Evolutionary conservation across 495 filamentous ascomycete species (phyloP), one percentile per base, ranked within the genome.

Genomic region (Penicillium parvum): DNA sequence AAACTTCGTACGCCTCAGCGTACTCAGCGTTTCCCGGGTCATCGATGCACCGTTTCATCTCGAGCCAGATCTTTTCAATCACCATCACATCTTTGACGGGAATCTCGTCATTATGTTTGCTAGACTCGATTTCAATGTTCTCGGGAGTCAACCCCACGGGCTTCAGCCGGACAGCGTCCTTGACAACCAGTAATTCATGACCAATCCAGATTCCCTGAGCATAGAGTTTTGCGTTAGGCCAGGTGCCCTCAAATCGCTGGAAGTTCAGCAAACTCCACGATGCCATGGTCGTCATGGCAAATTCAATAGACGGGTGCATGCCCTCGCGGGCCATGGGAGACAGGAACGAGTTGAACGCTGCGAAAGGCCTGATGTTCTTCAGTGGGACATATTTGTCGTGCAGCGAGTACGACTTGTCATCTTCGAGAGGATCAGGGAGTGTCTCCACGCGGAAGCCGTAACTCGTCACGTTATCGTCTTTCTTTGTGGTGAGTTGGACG

Each of bases 361-460:
- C 60, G 14, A 83, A 75, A 0, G 81, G 79, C 23, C 77, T 73
- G 27, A 79, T 72, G 35, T 66, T 68, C 20, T 74, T 66, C 14
- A 83, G 47, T 0, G 69, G 69, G 4, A 82, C 60, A 43, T 82
- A 82, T 50, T 63, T 70, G 49, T 74, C 72, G 17, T 74, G 74
- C 34, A 72, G 57, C 2, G 72, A 74, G 18, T 67, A 65, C 15
- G 65, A 59, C 47, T 82, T 81, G 42, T 75, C 62, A n/a, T 57
- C 49, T 19, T 58, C 58, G 39, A 76, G 65, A 0, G 74, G 74
- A 29, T 78, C 55, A 0, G 78, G 71, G 2, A 77, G 59, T 1
- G 70, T 73, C 49, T 83, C 79, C 3, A 84, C 65, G 3, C 78
- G 74, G 36, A 79, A 78, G 0, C 80, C 78, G n/a, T 71, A 72